Conservation (phyloP, 2,329 filamentous ascomycete species). For the Zymoseptoria ardabiliae region DNA sequence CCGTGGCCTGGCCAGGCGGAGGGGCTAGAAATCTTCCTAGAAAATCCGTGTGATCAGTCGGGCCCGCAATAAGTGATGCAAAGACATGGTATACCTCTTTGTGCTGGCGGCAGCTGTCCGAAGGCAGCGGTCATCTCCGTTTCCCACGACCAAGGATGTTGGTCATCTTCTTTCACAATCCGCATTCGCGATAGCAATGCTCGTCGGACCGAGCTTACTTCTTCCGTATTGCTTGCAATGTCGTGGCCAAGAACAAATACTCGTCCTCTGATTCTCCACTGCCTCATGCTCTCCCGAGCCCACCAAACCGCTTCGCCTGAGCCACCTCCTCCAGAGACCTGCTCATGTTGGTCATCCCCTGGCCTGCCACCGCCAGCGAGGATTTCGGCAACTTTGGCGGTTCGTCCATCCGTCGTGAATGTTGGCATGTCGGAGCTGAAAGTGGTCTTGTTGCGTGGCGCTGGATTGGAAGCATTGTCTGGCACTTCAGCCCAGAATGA, state of each 20-base stretch:
- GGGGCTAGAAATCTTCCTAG: conserved; percentile 56
- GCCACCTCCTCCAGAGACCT: conserved; percentile 55
- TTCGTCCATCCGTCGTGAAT: conserved; percentile 80
- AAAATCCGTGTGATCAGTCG: not conserved
- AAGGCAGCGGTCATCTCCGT: conserved; percentile 79
- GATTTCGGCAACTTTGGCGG: conserved; percentile 73
- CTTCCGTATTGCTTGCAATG: conserved; percentile 42
- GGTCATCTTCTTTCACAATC: conserved; percentile 37
- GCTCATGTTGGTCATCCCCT: conserved; percentile 33
- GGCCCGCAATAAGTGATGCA: not conserved
- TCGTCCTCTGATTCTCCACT: conserved; percentile 75
- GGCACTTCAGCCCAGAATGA: not conserved
- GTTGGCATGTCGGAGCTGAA: conserved; percentile 71
- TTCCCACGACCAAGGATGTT: conserved; percentile 63
- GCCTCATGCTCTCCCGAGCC: conserved; percentile 28
- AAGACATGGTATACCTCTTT: conserved; percentile 51
- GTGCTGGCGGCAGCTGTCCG: conserved; percentile 72
- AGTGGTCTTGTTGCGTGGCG: conserved; percentile 59
- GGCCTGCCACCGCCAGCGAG: conserved; percentile 45
- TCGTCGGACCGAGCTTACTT: conserved; percentile 47
- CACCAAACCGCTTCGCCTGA: conserved; percentile 50
- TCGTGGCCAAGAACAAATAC: conserved; percentile 70
- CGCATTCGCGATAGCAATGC: conserved; percentile 59
- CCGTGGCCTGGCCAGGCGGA: conserved; percentile 41
- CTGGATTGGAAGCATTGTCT: conserved; percentile 24